Evolutionary conservation across 2,329 filamentous ascomycete genomes (phyloP).

Genomic region (Leptographium galeiforme): DNA sequence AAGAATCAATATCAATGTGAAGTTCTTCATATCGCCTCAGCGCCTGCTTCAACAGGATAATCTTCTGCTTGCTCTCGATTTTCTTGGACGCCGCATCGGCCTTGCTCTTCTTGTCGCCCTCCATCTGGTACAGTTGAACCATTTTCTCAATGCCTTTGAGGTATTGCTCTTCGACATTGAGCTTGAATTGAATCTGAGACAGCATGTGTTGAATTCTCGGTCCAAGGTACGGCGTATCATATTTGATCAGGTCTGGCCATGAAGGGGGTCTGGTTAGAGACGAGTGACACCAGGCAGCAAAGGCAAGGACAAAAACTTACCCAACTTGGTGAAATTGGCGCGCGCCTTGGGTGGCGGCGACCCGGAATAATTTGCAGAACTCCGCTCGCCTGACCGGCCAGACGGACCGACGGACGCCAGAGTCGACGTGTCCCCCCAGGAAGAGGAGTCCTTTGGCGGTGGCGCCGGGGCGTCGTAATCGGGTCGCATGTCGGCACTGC

Average conservation of each 20-base stretch:
- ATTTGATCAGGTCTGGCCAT: slow-evolving; percentile 81
- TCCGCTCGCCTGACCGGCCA: slow-evolving; percentile 47
- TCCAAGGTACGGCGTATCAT: slow-evolving; percentile 87
- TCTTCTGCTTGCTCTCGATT: slow-evolving; percentile 96
- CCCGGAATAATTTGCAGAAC: slow-evolving; percentile 1
- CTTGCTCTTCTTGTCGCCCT: slow-evolving; percentile 91
- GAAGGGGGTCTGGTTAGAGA: not conserved
- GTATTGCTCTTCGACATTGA: slow-evolving; percentile 97
- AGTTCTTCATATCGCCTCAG: slow-evolving; percentile 95
- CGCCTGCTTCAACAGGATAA: slow-evolving; percentile 86
- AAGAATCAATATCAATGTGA: slow-evolving; percentile 78
- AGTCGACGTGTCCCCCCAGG: slow-evolving; percentile 37
- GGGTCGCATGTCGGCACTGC: slow-evolving; percentile 30
- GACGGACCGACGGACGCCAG: slow-evolving; percentile 44
- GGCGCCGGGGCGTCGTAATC: slow-evolving; percentile 43
- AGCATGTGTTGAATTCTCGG: slow-evolving; percentile 98
- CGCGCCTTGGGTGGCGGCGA: slow-evolving; percentile 51
- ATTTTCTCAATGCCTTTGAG: slow-evolving; percentile 99
- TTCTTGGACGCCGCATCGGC: slow-evolving; percentile 79
- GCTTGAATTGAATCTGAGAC: slow-evolving; percentile 95
- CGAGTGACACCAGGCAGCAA: not conserved
- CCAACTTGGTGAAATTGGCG: slow-evolving; percentile 91
- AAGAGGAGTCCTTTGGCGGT: slow-evolving; percentile 57
- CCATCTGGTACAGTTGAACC: slow-evolving; percentile 94
- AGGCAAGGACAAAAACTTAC: slow-evolving; percentile 35